phyloP scores from a whole-genome alignment of 1,139 yeast species.

The Tardiomyces blankii region DNA sequence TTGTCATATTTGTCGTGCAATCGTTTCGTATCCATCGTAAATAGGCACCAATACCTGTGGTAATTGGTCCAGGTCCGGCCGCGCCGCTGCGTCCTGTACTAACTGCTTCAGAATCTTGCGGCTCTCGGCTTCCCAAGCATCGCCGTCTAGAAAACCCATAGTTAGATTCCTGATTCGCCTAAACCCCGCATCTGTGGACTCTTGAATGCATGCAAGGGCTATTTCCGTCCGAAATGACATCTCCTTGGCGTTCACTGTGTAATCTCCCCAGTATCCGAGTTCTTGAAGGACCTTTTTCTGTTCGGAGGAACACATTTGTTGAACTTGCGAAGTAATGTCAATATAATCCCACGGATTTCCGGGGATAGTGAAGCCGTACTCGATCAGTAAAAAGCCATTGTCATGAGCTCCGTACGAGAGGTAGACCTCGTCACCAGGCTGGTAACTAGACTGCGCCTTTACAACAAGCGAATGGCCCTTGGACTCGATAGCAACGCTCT shows the following conservation, averaged over 20 bases:
- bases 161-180: not conserved
- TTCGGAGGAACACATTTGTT: constrained; percentile 31
- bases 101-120: not conserved
- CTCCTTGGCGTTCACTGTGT: constrained; percentile 43
- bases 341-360: constrained; percentile 58
- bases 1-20: not conserved
- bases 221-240: constrained; percentile 68
- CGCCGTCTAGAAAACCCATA: not conserved
- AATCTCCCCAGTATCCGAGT: constrained; percentile 57
- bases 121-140: not conserved
- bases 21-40: not conserved
- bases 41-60: not conserved
- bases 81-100: not conserved
- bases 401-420: constrained; percentile 84
- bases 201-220: constrained; percentile 57
- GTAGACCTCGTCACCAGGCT: constrained; percentile 45
- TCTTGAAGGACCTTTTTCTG: constrained; percentile 35
- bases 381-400: constrained; percentile 68
- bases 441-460: constrained; percentile 29
- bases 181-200: constrained; percentile 11
- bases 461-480: constrained; percentile 44
- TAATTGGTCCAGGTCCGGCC: not conserved
- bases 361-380: constrained; percentile 67
- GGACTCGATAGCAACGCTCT: constrained; percentile 40
- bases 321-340: constrained; percentile 43